These are phyloP conservation scores for Hypocreales sp. DNA, from an alignment of 2,329 filamentous ascomycete genomes.

Conservation along the genomic window DNA sequence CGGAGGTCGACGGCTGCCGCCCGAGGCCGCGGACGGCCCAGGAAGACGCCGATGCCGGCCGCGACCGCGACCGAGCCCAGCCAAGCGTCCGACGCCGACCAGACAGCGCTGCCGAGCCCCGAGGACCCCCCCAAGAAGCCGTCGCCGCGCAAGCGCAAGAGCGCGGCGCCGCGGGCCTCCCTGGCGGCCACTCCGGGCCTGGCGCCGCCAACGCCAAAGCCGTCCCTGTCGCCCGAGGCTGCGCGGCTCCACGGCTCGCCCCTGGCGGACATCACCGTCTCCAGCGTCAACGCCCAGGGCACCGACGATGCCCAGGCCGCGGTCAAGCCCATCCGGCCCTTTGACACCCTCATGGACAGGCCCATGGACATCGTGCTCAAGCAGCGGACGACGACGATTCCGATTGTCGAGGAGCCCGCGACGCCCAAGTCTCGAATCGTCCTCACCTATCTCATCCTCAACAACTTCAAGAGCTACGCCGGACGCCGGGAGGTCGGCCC, in stretches of 20 bases:
- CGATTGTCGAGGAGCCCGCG: slow-evolving; percentile 55
- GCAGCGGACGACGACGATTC: slow-evolving; percentile 55
- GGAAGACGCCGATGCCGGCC: slow-evolving; percentile 17
- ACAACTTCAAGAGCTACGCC: slow-evolving; percentile 98
- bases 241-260: slow-evolving; percentile 37
- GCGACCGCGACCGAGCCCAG: slow-evolving; percentile 15
- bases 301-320: slow-evolving; percentile 20
- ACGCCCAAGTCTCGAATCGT: slow-evolving; percentile 77
- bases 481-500: slow-evolving; percentile 89
- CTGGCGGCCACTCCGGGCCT: slow-evolving; percentile 24
- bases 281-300: slow-evolving; percentile 37
- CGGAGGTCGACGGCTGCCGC: slow-evolving; percentile 30
- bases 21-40: slow-evolving; percentile 21
- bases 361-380: slow-evolving; percentile 92
- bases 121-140: slow-evolving; percentile 21
- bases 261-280: slow-evolving; percentile 57
- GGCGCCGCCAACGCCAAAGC: slow-evolving; percentile 27
- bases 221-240: slow-evolving; percentile 41
- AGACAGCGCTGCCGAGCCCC: slow-evolving; percentile 15
- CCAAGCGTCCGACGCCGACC: slow-evolving; percentile 17
- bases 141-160: slow-evolving; percentile 55
- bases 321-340: slow-evolving; percentile 57
- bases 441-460: slow-evolving; percentile 80
- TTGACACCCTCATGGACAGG: slow-evolving; percentile 66
- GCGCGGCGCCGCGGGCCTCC: slow-evolving; percentile 25